These are phyloP conservation scores for Ophiocordyceps sinensis DNA, from an alignment of 2,329 filamentous ascomycete genomes.

Conservation along the genomic window DNA sequence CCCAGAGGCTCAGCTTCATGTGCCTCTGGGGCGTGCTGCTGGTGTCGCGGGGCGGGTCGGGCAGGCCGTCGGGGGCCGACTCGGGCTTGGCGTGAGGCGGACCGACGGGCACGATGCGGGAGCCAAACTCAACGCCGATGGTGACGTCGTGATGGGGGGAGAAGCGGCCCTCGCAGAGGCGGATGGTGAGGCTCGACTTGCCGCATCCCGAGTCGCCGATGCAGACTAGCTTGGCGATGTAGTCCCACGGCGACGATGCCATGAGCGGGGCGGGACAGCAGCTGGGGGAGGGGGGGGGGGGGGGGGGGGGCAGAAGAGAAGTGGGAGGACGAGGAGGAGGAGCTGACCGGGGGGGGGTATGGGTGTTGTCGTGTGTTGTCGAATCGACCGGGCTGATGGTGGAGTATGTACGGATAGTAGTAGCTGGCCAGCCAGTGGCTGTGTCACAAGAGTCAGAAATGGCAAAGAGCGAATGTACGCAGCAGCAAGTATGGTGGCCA, in stretches of 20 bases:
- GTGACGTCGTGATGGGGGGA: constrained; percentile 91
- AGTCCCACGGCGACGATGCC: constrained; percentile 74
- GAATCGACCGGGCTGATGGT: too few species aligned
- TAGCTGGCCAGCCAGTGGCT: too few species aligned
- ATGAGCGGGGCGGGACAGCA: constrained; percentile 19
- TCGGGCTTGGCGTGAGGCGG: constrained; percentile 50
- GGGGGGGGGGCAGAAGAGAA: not conserved
- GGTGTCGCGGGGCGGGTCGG: constrained; percentile 33
- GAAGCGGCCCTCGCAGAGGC: constrained; percentile 93
- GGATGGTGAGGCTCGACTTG: constrained; percentile 87
- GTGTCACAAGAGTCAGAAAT: too few species aligned
- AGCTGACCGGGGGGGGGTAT: not conserved
- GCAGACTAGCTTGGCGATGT: constrained; percentile 96
- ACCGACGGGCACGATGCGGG: constrained; percentile 79
- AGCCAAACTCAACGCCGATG: constrained; percentile 93
- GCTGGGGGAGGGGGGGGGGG: not conserved
- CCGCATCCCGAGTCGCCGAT: constrained; percentile 94
- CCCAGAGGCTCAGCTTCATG: constrained; percentile 93
- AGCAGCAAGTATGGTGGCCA: too few species aligned
- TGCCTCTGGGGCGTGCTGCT: constrained; percentile 42
- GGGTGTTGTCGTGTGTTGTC: too few species aligned
- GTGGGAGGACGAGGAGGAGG: not conserved
- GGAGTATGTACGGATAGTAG: too few species aligned
- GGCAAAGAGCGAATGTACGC: too few species aligned
- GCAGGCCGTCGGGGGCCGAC: constrained; percentile 26